Conservation (phyloP, 2,329 filamentous ascomycete species). For the Claviceps africana region DNA sequence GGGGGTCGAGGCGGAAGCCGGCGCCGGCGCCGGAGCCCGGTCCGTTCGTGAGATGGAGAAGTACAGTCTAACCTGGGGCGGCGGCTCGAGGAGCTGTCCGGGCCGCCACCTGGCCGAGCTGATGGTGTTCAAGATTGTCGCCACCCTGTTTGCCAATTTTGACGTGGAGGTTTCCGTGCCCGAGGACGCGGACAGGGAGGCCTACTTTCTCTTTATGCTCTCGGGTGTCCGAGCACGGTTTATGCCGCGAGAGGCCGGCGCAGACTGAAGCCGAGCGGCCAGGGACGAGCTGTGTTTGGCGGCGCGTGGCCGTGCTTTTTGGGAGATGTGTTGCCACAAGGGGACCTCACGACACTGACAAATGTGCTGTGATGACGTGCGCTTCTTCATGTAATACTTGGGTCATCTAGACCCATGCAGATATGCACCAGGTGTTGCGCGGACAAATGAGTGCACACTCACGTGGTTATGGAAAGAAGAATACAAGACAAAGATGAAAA, state of each 20-base stretch:
- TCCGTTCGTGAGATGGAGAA: conserved; percentile 29
- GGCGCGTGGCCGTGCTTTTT: too few species aligned
- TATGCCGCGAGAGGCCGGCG: neutral
- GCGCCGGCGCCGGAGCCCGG: conserved; percentile 6
- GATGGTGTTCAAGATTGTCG: conserved; percentile 30
- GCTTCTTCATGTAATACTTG: too few species aligned
- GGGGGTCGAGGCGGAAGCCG: conserved; percentile 10
- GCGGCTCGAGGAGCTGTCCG: conserved; percentile 35
- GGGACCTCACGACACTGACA: too few species aligned
- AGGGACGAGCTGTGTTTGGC: neutral
- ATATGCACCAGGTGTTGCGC: too few species aligned
- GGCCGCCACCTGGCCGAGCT: conserved; percentile 37
- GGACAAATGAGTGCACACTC: too few species aligned
- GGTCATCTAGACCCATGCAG: too few species aligned
- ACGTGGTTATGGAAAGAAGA: too few species aligned
- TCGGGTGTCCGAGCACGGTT: conserved; percentile 32
- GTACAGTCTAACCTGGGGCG: conserved; percentile 37
- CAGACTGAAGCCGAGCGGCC: neutral
- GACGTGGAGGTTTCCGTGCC: conserved; percentile 27
- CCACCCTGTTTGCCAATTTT: conserved; percentile 29
- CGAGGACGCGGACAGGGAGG: conserved; percentile 22
- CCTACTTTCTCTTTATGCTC: conserved; percentile 40
- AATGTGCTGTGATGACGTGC: too few species aligned
- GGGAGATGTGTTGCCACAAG: too few species aligned
- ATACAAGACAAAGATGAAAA: too few species aligned